Evolutionary conservation across 148 eudicot species (phyloP).

Genomic region (Chenopodium album): DNA sequence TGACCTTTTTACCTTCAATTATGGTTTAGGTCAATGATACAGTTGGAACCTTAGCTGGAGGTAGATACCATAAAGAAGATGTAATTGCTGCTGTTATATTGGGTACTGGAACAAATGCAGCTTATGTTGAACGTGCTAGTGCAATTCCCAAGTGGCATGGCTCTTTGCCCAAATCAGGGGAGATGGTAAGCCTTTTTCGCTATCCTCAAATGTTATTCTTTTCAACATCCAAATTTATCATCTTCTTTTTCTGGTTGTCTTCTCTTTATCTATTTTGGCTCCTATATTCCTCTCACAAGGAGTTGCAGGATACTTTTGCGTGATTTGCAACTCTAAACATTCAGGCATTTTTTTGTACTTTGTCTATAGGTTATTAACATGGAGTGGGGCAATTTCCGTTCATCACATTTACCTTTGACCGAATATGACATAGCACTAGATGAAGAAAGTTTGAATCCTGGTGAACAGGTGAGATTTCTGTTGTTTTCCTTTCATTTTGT

Average conservation of each 20-base stretch:
- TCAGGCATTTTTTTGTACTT: not conserved
- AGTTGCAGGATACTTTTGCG: not conserved
- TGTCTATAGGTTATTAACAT: constrained; percentile 72
- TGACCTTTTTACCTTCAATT: constrained; percentile 6
- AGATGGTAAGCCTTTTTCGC: constrained; percentile 55
- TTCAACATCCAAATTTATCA: not conserved
- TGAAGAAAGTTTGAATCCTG: constrained; percentile 81
- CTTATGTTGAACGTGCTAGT: constrained; percentile 85
- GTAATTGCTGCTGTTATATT: constrained; percentile 90
- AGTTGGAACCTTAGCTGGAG: constrained; percentile 94
- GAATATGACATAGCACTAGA: constrained; percentile 70
- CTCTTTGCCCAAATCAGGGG: constrained; percentile 69
- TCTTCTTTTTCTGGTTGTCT: not conserved
- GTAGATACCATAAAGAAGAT: constrained; percentile 54
- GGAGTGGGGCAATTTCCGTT: constrained; percentile 95
- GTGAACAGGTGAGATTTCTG: constrained; percentile 61
- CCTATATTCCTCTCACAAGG: not conserved
- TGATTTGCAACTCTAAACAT: not conserved
- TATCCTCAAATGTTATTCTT: not conserved
- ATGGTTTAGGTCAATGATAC: constrained; percentile 85
- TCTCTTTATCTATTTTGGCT: not conserved
- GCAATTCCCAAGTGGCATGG: constrained; percentile 98
- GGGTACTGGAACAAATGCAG: constrained; percentile 99
- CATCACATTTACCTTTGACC: constrained; percentile 74
- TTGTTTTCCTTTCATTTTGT: not conserved